Evolutionary conservation across 805 yeast species (phyloP).

Genomic region (Sporopachydermia lactativora): DNA sequence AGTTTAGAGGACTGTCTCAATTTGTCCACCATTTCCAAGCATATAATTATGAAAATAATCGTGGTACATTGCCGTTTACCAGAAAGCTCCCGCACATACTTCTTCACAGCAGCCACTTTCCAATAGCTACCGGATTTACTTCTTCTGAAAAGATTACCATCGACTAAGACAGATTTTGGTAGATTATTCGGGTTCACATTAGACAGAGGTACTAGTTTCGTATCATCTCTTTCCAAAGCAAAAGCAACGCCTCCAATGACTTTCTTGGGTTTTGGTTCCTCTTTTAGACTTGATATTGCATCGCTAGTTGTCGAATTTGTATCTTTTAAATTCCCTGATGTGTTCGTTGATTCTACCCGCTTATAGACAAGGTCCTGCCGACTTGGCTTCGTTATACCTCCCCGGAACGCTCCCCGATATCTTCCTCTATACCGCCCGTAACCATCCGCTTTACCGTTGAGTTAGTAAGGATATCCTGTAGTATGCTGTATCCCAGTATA

Average conservation of each 20-base stretch:
- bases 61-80: no score
- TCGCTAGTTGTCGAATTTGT: not conserved
- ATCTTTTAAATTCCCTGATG: no score
- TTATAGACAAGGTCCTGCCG: not conserved
- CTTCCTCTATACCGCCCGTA: no score
- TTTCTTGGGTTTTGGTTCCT: conserved; percentile 13
- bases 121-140: conserved; percentile 18
- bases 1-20: no score
- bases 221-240: conserved; percentile 28
- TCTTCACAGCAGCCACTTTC: conserved; percentile 6
- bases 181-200: conserved; percentile 12
- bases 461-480: no score
- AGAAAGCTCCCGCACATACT: conserved; percentile 3
- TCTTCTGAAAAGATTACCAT: conserved; percentile 17
- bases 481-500: no score
- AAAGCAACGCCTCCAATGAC: conserved; percentile 28
- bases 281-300: conserved; percentile 4
- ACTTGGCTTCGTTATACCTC: not conserved
- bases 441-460: no score
- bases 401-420: not conserved
- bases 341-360: no score
- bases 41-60: no score
- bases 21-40: no score
- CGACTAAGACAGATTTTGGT: conserved; percentile 18
- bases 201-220: conserved; percentile 25